Conservation (phyloP, 768 basidiomycete species). For the Leucocoprinus leucothites region DNA sequence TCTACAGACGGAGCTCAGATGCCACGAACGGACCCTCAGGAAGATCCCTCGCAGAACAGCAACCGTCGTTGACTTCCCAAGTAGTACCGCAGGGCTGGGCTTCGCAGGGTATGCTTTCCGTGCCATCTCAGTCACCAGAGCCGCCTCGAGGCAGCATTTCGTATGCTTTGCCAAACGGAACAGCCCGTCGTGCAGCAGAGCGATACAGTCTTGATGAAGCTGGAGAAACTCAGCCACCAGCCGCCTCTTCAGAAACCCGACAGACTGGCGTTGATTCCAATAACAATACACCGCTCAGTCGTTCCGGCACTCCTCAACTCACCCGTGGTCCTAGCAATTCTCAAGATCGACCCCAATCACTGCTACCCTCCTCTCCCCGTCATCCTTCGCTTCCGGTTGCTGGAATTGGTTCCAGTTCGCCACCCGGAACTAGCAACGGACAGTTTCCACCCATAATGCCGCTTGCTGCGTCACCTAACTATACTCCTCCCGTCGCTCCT, state of each 20-base stretch:
- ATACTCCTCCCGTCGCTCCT: conserved; percentile 63
- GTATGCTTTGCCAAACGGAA: conserved; percentile 41
- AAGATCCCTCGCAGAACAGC: conserved; percentile 7
- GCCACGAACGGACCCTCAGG: conserved; percentile 9
- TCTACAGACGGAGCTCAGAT: conserved; percentile 18
- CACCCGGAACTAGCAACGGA: conserved; percentile 16
- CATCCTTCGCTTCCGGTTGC: conserved; percentile 38
- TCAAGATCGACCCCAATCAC: conserved; percentile 24
- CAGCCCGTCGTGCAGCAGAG: conserved; percentile 45
- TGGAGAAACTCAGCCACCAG: conserved; percentile 19
- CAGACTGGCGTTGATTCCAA: conserved; percentile 27
- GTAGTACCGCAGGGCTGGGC: conserved; percentile 3
- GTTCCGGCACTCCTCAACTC: conserved; percentile 23
- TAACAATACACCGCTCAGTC: conserved; percentile 23
- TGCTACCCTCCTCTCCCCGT: conserved; percentile 40
- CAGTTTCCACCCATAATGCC: conserved; percentile 48
- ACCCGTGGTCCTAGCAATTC: conserved; percentile 17
- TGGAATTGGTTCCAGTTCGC: conserved; percentile 12
- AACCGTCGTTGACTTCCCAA: conserved; percentile 16
- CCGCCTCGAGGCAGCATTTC: conserved; percentile 37
- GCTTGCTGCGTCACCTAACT: conserved; percentile 55
- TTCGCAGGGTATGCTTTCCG: conserved; percentile 14
- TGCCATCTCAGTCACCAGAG: conserved; percentile 34
- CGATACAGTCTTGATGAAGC: conserved; percentile 52
- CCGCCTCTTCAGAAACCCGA: conserved; percentile 27